Percentiles rank a stretch among this genome's conserved stretches.
These are phyloP conservation scores for Myxozyma neotropica DNA, from an alignment of 805 yeast genomes.

Conservation along the genomic window DNA sequence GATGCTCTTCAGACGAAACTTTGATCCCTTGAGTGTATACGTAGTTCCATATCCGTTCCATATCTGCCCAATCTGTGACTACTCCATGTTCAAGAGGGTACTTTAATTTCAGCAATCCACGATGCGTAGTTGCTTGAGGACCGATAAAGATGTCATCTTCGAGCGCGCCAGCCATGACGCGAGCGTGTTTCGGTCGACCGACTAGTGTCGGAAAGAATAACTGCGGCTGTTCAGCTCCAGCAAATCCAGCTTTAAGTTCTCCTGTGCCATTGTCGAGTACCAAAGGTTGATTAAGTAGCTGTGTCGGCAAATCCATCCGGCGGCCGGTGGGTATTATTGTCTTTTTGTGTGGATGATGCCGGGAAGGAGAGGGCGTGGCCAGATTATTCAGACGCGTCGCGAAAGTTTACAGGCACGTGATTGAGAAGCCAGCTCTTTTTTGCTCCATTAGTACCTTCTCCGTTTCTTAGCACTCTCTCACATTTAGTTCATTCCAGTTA, in stretches of 20 bases:
- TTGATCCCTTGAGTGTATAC: slow-evolving; percentile 61
- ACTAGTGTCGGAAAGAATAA: slow-evolving; percentile 63
- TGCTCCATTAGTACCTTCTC: too few relatives aligned
- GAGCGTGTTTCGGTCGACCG: slow-evolving; percentile 82
- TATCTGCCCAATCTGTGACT: slow-evolving; percentile 79
- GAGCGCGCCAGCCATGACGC: slow-evolving; percentile 74
- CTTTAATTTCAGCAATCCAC: slow-evolving; percentile 72
- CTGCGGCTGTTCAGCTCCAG: slow-evolving; percentile 85
- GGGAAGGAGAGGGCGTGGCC: not conserved
- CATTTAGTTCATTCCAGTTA: too few relatives aligned
- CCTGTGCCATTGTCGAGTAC: slow-evolving; percentile 89
- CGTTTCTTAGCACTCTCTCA: too few relatives aligned
- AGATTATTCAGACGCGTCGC: slow-evolving; percentile 2
- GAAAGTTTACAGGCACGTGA: not conserved
- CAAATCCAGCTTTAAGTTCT: slow-evolving; percentile 82
- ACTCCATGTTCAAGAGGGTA: slow-evolving; percentile 83
- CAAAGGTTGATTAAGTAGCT: slow-evolving; percentile 62
- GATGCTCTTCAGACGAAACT: slow-evolving; percentile 67
- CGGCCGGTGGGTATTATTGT: not conserved
- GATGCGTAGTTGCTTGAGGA: slow-evolving; percentile 60
- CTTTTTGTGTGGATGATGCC: not conserved
- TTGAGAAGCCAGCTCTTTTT: too few relatives aligned
- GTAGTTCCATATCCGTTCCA: slow-evolving; percentile 80
- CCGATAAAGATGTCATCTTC: slow-evolving; percentile 77
- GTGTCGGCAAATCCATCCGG: slow-evolving; percentile 20